These are phyloP conservation scores for Wallacemonas sp. DNA, from an alignment of 208 protist species.

Conservation along the genomic window DNA sequence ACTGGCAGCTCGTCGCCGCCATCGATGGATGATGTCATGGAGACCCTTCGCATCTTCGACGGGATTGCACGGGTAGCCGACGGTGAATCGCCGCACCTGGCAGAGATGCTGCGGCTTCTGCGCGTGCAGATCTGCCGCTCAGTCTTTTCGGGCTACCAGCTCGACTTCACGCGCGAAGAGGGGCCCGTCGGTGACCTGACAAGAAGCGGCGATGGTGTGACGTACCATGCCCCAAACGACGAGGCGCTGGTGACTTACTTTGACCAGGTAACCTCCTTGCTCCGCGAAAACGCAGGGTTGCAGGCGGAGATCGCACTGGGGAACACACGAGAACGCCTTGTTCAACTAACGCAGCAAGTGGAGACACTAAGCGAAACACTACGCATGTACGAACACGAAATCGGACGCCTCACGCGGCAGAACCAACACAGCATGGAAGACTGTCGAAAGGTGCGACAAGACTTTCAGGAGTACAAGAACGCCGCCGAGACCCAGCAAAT, in stretches of 20 bases:
- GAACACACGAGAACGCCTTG: conserved; percentile 52
- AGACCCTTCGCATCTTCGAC: conserved; percentile 69
- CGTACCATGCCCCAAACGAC: background rate
- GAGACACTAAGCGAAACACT: conserved; percentile 47
- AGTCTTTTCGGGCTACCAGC: conserved; percentile 41
- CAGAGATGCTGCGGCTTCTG: conserved; percentile 75
- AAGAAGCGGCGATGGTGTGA: background rate
- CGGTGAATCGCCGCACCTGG: conserved; percentile 46
- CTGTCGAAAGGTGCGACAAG: conserved; percentile 36
- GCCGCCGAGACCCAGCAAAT: conserved; percentile 18
- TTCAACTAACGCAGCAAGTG: conserved; percentile 45
- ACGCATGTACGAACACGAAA: conserved; percentile 64
- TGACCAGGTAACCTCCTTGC: conserved; percentile 64
- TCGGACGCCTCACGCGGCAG: conserved; percentile 62
- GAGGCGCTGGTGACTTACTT: conserved; percentile 57
- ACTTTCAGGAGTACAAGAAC: conserved; percentile 23
- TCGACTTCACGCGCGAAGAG: conserved; percentile 7
- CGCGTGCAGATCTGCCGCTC: conserved; percentile 81
- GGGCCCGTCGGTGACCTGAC: background rate
- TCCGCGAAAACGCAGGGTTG: conserved; percentile 67
- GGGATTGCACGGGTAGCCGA: conserved; percentile 26
- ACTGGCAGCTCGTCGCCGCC: conserved; percentile 37
- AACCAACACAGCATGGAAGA: conserved; percentile 59
- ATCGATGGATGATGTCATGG: conserved; percentile 31
- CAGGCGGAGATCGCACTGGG: conserved; percentile 43